phyloP scores from a whole-genome alignment of 768 basidiomycete genomes.

The Phylloporus sp. region DNA sequence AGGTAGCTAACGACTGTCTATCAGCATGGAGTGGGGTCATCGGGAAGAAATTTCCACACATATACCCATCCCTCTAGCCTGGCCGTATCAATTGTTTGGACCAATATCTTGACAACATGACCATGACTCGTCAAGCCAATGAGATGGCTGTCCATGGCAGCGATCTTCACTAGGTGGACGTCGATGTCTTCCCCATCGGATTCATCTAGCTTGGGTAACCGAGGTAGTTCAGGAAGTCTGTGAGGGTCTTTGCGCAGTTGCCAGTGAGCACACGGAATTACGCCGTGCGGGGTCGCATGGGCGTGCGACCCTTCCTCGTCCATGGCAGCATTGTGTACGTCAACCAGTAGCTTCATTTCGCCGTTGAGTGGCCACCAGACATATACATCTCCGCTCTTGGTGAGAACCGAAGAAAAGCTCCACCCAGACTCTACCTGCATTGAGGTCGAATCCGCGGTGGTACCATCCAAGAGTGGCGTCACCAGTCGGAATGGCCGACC shows the following conservation, averaged over 20 bases:
- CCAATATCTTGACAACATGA: conserved; percentile 63
- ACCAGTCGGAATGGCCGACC: conserved; percentile 67
- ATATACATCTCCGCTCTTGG: conserved; percentile 63
- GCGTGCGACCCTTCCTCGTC: conserved; percentile 36
- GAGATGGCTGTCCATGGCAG: conserved; percentile 66
- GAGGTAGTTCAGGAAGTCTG: conserved; percentile 54
- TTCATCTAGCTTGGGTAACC: conserved; percentile 46
- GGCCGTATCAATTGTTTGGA: conserved; percentile 38
- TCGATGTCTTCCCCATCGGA: conserved; percentile 23
- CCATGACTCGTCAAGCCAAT: conserved; percentile 78
- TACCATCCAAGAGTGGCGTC: conserved; percentile 35
- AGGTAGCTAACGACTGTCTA: conserved; percentile 49
- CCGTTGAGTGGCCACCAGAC: conserved; percentile 69
- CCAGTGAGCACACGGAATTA: conserved; percentile 62
- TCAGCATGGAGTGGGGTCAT: not conserved
- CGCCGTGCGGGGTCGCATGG: conserved; percentile 31
- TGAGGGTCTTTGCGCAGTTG: conserved; percentile 49
- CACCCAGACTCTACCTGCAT: conserved; percentile 76
- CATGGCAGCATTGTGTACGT: conserved; percentile 40
- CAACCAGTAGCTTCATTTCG: conserved; percentile 34
- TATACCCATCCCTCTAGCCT: conserved; percentile 60
- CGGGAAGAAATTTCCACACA: conserved; percentile 39
- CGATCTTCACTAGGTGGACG: conserved; percentile 69
- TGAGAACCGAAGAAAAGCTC: conserved; percentile 71
- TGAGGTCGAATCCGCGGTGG: conserved; percentile 44